Evolutionary conservation across 208 protist species (phyloP).

Genomic region (Crithidia fasciculata): DNA sequence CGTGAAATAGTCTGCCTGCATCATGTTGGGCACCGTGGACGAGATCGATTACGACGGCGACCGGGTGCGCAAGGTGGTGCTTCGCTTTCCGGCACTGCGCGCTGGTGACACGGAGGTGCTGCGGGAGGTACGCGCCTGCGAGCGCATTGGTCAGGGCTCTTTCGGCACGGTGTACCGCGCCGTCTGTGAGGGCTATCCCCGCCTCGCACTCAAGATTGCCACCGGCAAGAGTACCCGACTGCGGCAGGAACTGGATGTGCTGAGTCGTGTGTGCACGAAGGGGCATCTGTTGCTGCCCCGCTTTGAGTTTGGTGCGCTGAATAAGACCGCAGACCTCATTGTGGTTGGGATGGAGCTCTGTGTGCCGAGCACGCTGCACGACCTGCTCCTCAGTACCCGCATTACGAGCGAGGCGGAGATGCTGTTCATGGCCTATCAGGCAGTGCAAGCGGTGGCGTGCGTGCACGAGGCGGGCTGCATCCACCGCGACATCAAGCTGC

Average conservation of each 20-base stretch:
- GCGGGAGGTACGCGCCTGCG: slow-evolving; percentile 63
- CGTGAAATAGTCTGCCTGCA: background rate
- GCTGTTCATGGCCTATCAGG: slow-evolving; percentile 92
- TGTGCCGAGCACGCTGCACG: slow-evolving; percentile 87
- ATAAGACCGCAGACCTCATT: slow-evolving; percentile 73
- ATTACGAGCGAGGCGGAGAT: slow-evolving; percentile 87
- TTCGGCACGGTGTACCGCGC: slow-evolving; percentile 91
- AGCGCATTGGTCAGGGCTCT: slow-evolving; percentile 87
- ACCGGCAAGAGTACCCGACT: slow-evolving; percentile 83
- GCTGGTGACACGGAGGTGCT: slow-evolving; percentile 33
- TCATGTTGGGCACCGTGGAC: slow-evolving; percentile 84
- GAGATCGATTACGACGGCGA: slow-evolving; percentile 80
- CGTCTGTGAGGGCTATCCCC: slow-evolving; percentile 62
- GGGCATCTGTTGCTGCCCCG: slow-evolving; percentile 82
- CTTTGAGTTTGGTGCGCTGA: slow-evolving; percentile 91
- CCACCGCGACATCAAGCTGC: slow-evolving; percentile 92
- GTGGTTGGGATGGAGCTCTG: slow-evolving; percentile 92
- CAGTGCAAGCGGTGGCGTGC: slow-evolving; percentile 82
- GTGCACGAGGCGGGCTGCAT: slow-evolving; percentile 91
- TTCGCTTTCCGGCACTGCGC: slow-evolving; percentile 68
- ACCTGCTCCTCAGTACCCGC: slow-evolving; percentile 78
- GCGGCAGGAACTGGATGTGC: slow-evolving; percentile 80
- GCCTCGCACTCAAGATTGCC: slow-evolving; percentile 85
- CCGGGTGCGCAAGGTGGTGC: slow-evolving; percentile 62
- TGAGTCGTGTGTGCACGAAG: slow-evolving; percentile 84